These are phyloP conservation scores for Penicillium atrosanguineum DNA, from an alignment of 495 filamentous ascomycete species.

Conservation along the genomic window DNA sequence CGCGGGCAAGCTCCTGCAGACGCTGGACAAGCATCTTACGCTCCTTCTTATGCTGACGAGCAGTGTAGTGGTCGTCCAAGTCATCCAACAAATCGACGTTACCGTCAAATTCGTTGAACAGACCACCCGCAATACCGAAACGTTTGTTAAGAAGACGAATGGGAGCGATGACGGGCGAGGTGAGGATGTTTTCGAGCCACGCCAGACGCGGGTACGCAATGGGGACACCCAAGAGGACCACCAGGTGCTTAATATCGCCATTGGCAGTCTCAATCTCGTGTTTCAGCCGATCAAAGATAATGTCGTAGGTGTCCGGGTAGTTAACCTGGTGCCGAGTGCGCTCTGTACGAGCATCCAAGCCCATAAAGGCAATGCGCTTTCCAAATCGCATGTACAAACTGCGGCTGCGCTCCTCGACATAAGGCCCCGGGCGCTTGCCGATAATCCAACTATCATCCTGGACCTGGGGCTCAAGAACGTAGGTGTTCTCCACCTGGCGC, in stretches of 20 bases:
- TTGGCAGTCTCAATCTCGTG: slow-evolving; percentile 61
- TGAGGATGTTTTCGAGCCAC: slow-evolving; percentile 90
- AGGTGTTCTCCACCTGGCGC: slow-evolving; percentile 65
- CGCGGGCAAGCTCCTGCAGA: slow-evolving; percentile 68
- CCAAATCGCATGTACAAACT: slow-evolving; percentile 84
- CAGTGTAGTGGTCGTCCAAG: slow-evolving; percentile 93
- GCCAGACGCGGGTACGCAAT: slow-evolving; percentile 93
- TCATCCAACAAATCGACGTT: slow-evolving; percentile 88
- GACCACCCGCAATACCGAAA: slow-evolving; percentile 76
- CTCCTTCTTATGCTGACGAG: slow-evolving; percentile 86
- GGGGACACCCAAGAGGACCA: slow-evolving; percentile 85
- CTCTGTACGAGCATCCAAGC: slow-evolving; percentile 88
- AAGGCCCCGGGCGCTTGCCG: slow-evolving; percentile 69
- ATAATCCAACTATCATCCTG: slow-evolving; percentile 78
- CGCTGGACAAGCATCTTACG: slow-evolving; percentile 69
- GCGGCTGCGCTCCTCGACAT: slow-evolving; percentile 76
- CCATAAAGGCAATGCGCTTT: slow-evolving; percentile 77
- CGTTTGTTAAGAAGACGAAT: slow-evolving; percentile 88
- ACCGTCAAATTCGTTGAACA: slow-evolving; percentile 95
- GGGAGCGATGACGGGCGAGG: slow-evolving; percentile 76
- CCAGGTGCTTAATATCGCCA: slow-evolving; percentile 71
- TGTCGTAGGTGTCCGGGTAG: slow-evolving; percentile 83
- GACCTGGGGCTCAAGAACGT: slow-evolving; percentile 55
- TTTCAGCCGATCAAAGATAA: slow-evolving; percentile 69
- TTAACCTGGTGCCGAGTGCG: slow-evolving; percentile 90